Conservation (phyloP, 306 rosid genomes). For the Begonia loranthoides region DNA sequence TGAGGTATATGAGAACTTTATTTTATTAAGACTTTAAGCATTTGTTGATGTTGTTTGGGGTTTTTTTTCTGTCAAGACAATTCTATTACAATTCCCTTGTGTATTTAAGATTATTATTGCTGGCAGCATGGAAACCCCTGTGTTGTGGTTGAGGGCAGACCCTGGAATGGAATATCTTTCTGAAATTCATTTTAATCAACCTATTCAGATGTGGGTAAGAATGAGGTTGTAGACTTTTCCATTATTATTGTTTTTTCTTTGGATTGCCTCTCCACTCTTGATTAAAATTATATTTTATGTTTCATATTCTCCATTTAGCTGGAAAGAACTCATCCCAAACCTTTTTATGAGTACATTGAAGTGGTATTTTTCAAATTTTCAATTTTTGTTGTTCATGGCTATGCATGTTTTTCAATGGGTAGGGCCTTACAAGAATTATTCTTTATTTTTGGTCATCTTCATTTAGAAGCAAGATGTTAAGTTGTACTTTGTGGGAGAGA, state of each 20-base stretch:
- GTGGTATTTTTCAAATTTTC: too few relatives aligned
- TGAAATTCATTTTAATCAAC: conserved; percentile 80
- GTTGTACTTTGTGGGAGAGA: too few relatives aligned
- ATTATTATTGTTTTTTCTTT: background rate
- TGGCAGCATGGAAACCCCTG: conserved; percentile 75
- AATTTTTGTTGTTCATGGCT: too few relatives aligned
- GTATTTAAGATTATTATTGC: conserved; percentile 7
- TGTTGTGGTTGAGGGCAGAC: conserved; percentile 94
- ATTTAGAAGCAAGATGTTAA: too few relatives aligned
- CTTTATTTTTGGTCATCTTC: too few relatives aligned
- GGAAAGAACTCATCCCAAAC: too few relatives aligned
- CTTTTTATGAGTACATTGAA: too few relatives aligned
- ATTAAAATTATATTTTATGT: background rate
- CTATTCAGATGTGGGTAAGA: conserved; percentile 99
- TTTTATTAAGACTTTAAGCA: background rate
- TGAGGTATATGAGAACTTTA: conserved; percentile 34
- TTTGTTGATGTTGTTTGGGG: background rate
- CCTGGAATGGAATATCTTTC: conserved; percentile 99
- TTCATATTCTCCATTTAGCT: too few relatives aligned
- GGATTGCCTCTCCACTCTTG: background rate
- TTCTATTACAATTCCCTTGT: conserved; percentile 11
- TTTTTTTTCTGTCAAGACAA: conserved; percentile 3
- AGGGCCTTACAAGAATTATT: too few relatives aligned
- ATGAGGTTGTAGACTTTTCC: conserved; percentile 11
- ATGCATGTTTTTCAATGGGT: too few relatives aligned